Conservation (phyloP, 2,329 filamentous ascomycete species). For the Microdochium nivale region DNA sequence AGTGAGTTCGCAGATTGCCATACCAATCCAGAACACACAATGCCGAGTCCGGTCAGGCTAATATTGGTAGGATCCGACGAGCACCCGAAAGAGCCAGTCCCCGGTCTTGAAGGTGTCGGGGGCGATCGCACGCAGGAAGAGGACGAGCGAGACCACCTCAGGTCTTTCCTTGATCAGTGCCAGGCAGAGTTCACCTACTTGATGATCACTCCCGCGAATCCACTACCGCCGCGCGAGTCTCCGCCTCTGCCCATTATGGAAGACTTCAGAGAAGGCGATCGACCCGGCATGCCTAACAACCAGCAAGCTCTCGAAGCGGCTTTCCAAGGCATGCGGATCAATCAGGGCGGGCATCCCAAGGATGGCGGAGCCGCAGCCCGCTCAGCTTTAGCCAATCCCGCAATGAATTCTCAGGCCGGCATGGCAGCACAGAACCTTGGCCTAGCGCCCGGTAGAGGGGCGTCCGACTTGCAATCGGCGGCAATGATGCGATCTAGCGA, state of each 20-base stretch:
- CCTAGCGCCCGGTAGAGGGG: constrained; percentile 18
- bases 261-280: constrained; percentile 47
- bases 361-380: constrained; percentile 31
- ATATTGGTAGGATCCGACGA: constrained; percentile 28
- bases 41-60: not conserved
- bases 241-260: constrained; percentile 50
- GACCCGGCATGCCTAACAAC: constrained; percentile 32
- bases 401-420: constrained; percentile 1
- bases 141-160: constrained; percentile 42
- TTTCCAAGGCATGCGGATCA: constrained; percentile 23
- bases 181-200: constrained; percentile 59
- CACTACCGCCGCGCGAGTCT: constrained; percentile 54
- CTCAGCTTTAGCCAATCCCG: not conserved
- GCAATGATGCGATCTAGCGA: constrained; percentile 12
- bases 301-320: constrained; percentile 31
- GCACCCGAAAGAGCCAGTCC: constrained; percentile 25
- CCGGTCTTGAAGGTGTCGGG: constrained; percentile 32
- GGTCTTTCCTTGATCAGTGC: constrained; percentile 55
- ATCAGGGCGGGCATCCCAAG: constrained; percentile 47
- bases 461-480: constrained; percentile 10
- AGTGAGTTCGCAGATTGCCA: constrained; percentile 28
- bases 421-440: constrained; percentile 7
- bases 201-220: constrained; percentile 60
- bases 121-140: constrained; percentile 19
- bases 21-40: not conserved